Evolutionary conservation across 306 rosid genomes (phyloP), one percentile per base, ranked within the genome.

Genomic region (Cyamopsis tetragonoloba): DNA sequence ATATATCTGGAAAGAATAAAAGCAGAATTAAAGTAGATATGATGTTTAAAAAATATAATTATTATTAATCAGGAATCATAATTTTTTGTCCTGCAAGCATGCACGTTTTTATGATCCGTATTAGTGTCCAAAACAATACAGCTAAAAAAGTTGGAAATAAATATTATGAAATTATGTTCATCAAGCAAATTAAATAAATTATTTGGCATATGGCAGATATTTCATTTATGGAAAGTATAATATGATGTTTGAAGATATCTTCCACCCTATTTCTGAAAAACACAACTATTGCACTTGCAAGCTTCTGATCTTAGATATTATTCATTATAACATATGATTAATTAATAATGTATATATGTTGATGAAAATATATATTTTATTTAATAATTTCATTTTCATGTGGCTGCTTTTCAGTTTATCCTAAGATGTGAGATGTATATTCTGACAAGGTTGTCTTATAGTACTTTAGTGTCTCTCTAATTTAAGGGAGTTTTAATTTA

Each of bases 111-210:
- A 9, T 70, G 43, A 17, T 10, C 13, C 31, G 6, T 31, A 31
- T 26, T 10, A 63, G 47, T 8, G 37, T 76, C 79, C 72, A 68
- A 68, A 62, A 76, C 64, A 72, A n/a, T 68, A 73, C 72, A 63
- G 72, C 80, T 68, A 44, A 9, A 38, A 26, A 51, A 13, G n/a
- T 32, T n/a, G 43, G 37, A 60, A 50, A 65, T 39, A 60, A 50
- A 65, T 39, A 66, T 55, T 32, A 75, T 47, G 65, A 17, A 65
- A 49, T 49, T 41, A n/a, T 20, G 58, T 38, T 71, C 24, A 4
- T 51, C 30, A 20, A 44, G 48, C 30, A 27, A 70, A 39, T 17
- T 37, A n/a, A n/a, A n/a, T n/a, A n/a, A n/a, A n/a, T n/a, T n/a
- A n/a, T 55, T 55, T 20, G 70, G 32, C 17, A 13, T n/a, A n/a